Evolutionary conservation across 2,329 filamentous ascomycete species (phyloP).

Genomic region (Plectosphaerella sp.): DNA sequence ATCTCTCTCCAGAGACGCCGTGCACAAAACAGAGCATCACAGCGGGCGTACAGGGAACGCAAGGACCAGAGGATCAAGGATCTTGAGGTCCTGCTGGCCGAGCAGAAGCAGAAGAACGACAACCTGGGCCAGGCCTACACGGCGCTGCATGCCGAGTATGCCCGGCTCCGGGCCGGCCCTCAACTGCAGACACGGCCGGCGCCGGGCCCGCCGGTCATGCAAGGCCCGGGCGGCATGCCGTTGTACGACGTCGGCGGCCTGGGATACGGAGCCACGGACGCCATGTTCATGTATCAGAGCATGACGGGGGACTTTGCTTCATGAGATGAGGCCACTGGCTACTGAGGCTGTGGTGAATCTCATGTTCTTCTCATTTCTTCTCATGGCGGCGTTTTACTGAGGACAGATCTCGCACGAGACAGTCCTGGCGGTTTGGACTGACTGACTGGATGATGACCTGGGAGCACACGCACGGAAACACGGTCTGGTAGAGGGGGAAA

Average conservation of each 20-base stretch:
- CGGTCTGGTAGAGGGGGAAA: too few relatives aligned
- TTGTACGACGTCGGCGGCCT: conserved; percentile 2
- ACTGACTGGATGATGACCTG: too few relatives aligned
- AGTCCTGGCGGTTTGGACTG: too few relatives aligned
- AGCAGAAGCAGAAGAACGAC: conserved; percentile 50
- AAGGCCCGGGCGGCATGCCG: conserved; percentile 4
- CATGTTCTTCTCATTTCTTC: too few relatives aligned
- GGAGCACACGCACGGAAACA: too few relatives aligned
- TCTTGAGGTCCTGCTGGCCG: conserved; percentile 51
- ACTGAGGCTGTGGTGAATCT: background rate
- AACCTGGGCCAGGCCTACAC: conserved; percentile 50
- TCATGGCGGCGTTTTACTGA: too few relatives aligned
- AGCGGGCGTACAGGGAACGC: conserved; percentile 25
- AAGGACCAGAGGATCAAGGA: conserved; percentile 58
- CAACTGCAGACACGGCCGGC: conserved; percentile 9
- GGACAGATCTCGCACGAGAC: too few relatives aligned
- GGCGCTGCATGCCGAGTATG: conserved; percentile 40
- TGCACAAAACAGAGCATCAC: conserved; percentile 26
- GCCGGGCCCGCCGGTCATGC: background rate
- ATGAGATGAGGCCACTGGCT: conserved; percentile 5
- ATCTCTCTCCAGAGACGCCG: conserved; percentile 19
- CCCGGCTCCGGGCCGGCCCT: conserved; percentile 24
- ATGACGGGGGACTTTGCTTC: conserved; percentile 9
- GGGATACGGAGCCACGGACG: conserved; percentile 14
- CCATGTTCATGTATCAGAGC: conserved; percentile 24